These are phyloP conservation scores for Boletus reticulatus DNA, from an alignment of 768 basidiomycete genomes.

Conservation along the genomic window DNA sequence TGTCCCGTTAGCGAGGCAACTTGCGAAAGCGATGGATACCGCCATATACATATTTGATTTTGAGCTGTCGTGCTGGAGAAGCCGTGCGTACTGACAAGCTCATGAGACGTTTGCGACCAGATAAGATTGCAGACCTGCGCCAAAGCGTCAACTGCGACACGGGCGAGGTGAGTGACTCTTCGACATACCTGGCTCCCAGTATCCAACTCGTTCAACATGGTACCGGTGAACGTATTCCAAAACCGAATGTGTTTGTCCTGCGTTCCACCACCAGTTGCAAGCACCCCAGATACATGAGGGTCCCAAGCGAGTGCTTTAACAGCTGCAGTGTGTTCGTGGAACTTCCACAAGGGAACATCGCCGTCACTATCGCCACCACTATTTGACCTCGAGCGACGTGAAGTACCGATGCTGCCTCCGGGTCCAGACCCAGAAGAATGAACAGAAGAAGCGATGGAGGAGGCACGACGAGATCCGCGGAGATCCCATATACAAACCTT, in stretches of 20 bases:
- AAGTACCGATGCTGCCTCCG: conserved; percentile 25
- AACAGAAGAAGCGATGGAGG: conserved; percentile 24
- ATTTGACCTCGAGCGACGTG: conserved; percentile 25
- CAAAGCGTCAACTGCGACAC: conserved; percentile 6
- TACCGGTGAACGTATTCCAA: conserved; percentile 91
- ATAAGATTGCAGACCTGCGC: conserved; percentile 94
- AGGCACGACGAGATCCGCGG: conserved; percentile 52
- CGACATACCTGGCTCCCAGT: conserved; percentile 86
- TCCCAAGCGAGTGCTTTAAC: conserved; percentile 99
- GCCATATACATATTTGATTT: conserved; percentile 96
- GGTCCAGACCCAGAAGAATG: conserved; percentile 30
- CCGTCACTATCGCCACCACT: conserved; percentile 33
- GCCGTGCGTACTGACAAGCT: conserved; percentile 96
- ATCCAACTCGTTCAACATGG: conserved; percentile 82
- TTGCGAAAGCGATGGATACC: conserved; percentile 90
- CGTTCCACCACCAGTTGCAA: conserved; percentile 97
- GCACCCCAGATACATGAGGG: conserved; percentile 85
- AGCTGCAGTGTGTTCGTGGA: conserved; percentile 94
- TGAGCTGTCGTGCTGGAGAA: conserved; percentile 92
- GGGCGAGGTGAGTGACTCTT: neutral
- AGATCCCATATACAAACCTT: conserved; percentile 98
- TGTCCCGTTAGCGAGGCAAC: conserved; percentile 95
- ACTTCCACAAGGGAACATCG: conserved; percentile 84
- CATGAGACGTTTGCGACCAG: conserved; percentile 94
- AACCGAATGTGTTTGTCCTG: conserved; percentile 98